phyloP scores from a whole-genome alignment of 2,329 filamentous ascomycete genomes.

The Polychaeton citri region DNA sequence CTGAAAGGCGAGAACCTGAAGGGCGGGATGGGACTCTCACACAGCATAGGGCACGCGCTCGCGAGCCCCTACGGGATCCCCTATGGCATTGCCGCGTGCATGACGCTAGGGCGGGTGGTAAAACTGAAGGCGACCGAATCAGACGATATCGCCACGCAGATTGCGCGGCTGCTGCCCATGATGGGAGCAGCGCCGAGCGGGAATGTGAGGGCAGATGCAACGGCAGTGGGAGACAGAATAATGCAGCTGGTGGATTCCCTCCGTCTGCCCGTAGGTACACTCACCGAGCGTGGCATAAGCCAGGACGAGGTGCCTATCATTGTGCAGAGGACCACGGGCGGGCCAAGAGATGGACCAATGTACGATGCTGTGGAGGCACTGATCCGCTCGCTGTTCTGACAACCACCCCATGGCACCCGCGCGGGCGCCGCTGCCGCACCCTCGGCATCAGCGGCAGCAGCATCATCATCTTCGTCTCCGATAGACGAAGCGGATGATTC shows the following conservation, averaged over 20 bases:
- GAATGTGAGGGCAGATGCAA: constrained; percentile 23
- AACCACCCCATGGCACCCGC: too few species aligned
- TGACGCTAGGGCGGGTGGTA: constrained; percentile 35
- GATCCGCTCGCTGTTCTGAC: background rate
- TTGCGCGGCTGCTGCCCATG: constrained; percentile 25
- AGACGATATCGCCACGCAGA: constrained; percentile 23
- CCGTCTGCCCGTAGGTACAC: constrained; percentile 20
- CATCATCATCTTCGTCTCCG: too few species aligned
- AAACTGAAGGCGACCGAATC: constrained; percentile 31
- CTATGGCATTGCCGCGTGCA: constrained; percentile 35
- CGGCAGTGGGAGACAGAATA: constrained; percentile 23
- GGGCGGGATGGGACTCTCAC: constrained; percentile 1
- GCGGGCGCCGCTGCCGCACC: too few species aligned
- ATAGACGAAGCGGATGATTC: too few species aligned
- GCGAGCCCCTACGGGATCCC: constrained; percentile 37
- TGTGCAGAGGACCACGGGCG: constrained; percentile 21
- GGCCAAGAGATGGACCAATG: constrained; percentile 17
- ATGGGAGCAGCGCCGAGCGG: constrained; percentile 21
- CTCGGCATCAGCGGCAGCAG: too few species aligned
- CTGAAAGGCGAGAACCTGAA: constrained; percentile 32
- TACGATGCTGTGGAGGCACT: background rate
- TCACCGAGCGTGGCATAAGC: constrained; percentile 25
- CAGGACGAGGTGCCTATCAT: constrained; percentile 23
- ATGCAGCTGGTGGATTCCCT: constrained; percentile 23
- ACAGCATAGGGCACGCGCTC: constrained; percentile 27